Conservation (phyloP, 352 stramenopile species). For the Phytophthora melonis region DNA sequence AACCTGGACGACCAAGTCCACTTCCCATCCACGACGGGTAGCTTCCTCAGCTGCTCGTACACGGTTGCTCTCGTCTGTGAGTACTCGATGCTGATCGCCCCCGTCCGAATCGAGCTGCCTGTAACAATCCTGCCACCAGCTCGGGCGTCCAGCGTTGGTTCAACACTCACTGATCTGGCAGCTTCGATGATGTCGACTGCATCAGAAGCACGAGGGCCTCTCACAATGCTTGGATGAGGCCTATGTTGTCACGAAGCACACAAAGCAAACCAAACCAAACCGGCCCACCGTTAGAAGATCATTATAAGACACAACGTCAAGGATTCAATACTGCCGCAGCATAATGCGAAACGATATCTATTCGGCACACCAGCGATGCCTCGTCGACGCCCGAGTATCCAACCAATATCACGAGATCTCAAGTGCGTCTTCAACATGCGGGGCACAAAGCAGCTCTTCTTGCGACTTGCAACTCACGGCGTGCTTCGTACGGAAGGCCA, state of each 20-base stretch:
- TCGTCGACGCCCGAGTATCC: constrained; percentile 46
- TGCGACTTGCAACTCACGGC: constrained; percentile 35
- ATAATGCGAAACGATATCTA: constrained; percentile 43
- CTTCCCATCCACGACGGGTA: constrained; percentile 60
- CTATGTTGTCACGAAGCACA: constrained; percentile 5
- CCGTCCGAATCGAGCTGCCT: constrained; percentile 48
- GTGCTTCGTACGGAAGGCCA: constrained; percentile 16
- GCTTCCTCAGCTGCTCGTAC: constrained; percentile 73
- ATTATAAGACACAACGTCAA: constrained; percentile 32
- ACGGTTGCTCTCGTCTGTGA: constrained; percentile 71
- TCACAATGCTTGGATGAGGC: constrained; percentile 33
- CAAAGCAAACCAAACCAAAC: neutral
- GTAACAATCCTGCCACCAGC: constrained; percentile 44
- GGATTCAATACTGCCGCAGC: constrained; percentile 13
- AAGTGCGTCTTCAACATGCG: constrained; percentile 43
- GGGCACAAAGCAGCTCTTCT: constrained; percentile 32
- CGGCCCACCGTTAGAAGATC: neutral
- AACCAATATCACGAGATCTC: constrained; percentile 61
- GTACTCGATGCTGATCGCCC: constrained; percentile 36
- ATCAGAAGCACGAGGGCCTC: constrained; percentile 22
- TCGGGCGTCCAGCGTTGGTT: constrained; percentile 25
- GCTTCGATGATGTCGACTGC: constrained; percentile 31
- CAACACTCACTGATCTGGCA: constrained; percentile 33
- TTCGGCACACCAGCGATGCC: constrained; percentile 27
- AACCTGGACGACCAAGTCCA: constrained; percentile 61